Evolutionary conservation across 2,329 filamentous ascomycete genomes (phyloP).

Genomic region (Colletotrichum acutatum): DNA sequence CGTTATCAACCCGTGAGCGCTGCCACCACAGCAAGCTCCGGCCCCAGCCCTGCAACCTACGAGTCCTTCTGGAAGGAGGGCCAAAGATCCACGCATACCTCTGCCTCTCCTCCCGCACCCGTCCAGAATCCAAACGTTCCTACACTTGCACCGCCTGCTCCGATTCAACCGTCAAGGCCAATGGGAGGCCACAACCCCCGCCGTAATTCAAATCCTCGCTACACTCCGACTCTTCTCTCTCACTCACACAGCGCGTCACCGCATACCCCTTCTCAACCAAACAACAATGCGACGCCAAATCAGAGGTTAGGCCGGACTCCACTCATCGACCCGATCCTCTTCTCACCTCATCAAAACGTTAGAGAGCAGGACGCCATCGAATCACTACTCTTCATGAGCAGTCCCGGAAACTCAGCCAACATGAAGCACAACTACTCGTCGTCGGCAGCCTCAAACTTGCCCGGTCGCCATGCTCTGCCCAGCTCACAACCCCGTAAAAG

Average conservation of each 20-base stretch:
- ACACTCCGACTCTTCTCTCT: conserved; percentile 61
- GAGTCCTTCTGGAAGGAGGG: conserved; percentile 57
- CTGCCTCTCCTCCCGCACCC: conserved; percentile 51
- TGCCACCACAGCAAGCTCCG: conserved; percentile 41
- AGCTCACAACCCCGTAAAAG: conserved; percentile 62
- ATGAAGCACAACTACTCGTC: conserved; percentile 66
- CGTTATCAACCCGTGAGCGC: conserved; percentile 26
- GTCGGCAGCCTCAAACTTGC: conserved; percentile 43
- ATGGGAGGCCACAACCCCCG: conserved; percentile 54
- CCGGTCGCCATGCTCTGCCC: conserved; percentile 53
- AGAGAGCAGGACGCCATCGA: conserved; percentile 86
- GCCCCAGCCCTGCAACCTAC: conserved; percentile 43
- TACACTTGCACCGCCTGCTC: conserved; percentile 63
- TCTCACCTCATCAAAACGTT: conserved; percentile 75
- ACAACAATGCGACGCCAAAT: conserved; percentile 40
- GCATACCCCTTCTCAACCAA: conserved; percentile 36
- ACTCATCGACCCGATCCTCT: conserved; percentile 65
- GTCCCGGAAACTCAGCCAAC: conserved; percentile 76
- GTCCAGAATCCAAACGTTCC: conserved; percentile 48
- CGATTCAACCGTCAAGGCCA: conserved; percentile 61
- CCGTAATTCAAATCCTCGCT: conserved; percentile 61
- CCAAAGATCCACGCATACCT: conserved; percentile 24
- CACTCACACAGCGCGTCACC: conserved; percentile 60
- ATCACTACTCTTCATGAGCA: conserved; percentile 84
- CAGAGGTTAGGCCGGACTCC: conserved; percentile 49